These are phyloP conservation scores for Grosmannia huntii DNA, from an alignment of 2,329 filamentous ascomycete species.

Conservation along the genomic window DNA sequence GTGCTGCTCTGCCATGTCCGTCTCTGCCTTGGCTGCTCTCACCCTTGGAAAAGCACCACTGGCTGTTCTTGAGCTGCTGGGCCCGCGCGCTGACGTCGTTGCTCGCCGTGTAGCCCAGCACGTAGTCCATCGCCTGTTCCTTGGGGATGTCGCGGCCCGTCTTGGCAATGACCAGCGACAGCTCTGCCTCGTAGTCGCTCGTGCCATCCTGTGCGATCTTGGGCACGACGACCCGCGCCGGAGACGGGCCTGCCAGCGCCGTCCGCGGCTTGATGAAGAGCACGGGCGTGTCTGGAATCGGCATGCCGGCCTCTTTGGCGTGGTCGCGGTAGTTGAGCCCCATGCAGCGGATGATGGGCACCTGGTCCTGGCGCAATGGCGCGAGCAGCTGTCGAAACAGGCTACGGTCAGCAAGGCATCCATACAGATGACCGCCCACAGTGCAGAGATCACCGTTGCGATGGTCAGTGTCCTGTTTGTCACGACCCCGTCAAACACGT, in stretches of 20 bases:
- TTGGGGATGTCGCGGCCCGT: conserved; percentile 24
- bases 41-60: conserved; percentile 28
- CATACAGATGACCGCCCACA: neutral
- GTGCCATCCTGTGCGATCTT: conserved; percentile 21
- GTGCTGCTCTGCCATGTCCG: neutral
- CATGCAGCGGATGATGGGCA: conserved; percentile 29
- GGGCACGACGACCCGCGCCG: conserved; percentile 18
- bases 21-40: neutral
- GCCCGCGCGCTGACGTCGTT: conserved; percentile 26
- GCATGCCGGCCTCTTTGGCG: conserved; percentile 23
- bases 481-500: conserved; percentile 22
- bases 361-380: conserved; percentile 21
- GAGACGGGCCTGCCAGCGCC: conserved; percentile 20
- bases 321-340: conserved; percentile 32
- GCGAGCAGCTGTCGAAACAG: conserved; percentile 16
- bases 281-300: conserved; percentile 21
- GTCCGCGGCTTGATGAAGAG: conserved; percentile 27
- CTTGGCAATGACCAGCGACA: conserved; percentile 24
- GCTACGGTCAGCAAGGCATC: neutral
- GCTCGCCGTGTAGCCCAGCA: conserved; percentile 25
- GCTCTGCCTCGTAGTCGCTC: conserved; percentile 27
- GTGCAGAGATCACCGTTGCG: neutral
- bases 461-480: conserved; percentile 17
- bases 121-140: conserved; percentile 23
- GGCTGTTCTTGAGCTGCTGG: conserved; percentile 24